phyloP scores from a whole-genome alignment of 75 land plant genomes.

The Azolla pinnata region DNA sequence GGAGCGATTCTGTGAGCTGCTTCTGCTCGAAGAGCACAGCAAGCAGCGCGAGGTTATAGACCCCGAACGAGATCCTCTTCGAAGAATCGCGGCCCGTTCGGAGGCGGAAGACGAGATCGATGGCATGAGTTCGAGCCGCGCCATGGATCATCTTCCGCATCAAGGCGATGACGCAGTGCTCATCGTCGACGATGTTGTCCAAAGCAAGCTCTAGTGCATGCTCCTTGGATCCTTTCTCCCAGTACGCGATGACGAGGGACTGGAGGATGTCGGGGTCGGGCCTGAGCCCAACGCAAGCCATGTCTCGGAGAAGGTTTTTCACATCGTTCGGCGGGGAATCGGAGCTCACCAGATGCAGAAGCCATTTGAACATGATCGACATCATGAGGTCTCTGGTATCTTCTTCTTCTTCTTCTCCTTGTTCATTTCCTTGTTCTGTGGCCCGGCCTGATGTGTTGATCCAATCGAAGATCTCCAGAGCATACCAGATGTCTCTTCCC shows the following conservation, averaged over 20 bases:
- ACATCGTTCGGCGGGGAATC: slow-evolving; percentile 53
- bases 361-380: slow-evolving; percentile 73
- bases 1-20: slow-evolving; percentile 56
- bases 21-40: slow-evolving; percentile 70
- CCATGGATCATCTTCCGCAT: slow-evolving; percentile 76
- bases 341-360: slow-evolving; percentile 49
- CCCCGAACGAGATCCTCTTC: background rate
- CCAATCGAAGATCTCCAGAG: slow-evolving; percentile 89
- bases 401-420: too few species aligned
- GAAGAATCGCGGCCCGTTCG: background rate
- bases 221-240: slow-evolving; percentile 61
- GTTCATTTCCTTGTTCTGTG: too few species aligned
- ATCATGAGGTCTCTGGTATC: slow-evolving; percentile 87
- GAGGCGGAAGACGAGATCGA: background rate
- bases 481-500: slow-evolving; percentile 90
- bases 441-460: slow-evolving; percentile 56
- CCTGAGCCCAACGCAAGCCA: slow-evolving; percentile 77
- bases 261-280: slow-evolving; percentile 70
- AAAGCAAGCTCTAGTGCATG: slow-evolving; percentile 39
- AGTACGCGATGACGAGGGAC: slow-evolving; percentile 59
- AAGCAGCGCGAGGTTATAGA: slow-evolving; percentile 37
- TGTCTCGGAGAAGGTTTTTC: slow-evolving; percentile 59
- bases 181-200: slow-evolving; percentile 23
- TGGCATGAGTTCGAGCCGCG: background rate
- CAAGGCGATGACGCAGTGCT: slow-evolving; percentile 37